phyloP scores from a whole-genome alignment of 2,329 filamentous ascomycete genomes.

The Fusarium sp. region DNA sequence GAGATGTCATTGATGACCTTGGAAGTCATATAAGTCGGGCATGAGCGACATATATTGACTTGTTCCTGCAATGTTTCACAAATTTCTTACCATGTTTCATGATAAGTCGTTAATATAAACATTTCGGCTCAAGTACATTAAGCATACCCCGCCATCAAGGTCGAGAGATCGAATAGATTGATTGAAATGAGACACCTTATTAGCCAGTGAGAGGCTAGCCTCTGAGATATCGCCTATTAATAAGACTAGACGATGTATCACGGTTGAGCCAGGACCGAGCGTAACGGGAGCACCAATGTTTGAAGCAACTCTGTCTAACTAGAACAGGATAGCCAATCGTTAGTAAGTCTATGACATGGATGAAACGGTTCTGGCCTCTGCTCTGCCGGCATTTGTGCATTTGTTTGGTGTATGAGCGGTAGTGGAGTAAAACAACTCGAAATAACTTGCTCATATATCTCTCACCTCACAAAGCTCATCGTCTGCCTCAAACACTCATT shows the following conservation, averaged over 20 bases:
- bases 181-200: background rate
- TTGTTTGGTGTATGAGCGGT: slow-evolving; percentile 9
- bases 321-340: slow-evolving; percentile 2
- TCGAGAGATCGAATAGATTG: background rate
- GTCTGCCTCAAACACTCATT: background rate
- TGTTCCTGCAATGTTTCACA: slow-evolving; percentile 4
- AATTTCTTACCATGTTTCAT: background rate
- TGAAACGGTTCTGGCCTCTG: background rate
- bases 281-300: background rate
- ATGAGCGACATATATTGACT: background rate
- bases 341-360: slow-evolving; percentile 9
- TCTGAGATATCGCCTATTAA: background rate
- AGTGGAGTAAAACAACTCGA: slow-evolving; percentile 23
- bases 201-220: background rate
- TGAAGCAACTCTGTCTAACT: slow-evolving; percentile 9
- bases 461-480: slow-evolving; percentile 13
- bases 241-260: slow-evolving; percentile 9
- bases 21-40: background rate
- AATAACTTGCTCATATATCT: slow-evolving; percentile 43
- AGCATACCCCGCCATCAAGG: background rate
- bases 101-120: background rate
- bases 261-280: background rate
- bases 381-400: slow-evolving; percentile 16
- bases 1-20: background rate
- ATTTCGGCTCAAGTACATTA: background rate